Conservation (phyloP, 2,329 filamentous ascomycete genomes). For the Penicillium sp. region DNA sequence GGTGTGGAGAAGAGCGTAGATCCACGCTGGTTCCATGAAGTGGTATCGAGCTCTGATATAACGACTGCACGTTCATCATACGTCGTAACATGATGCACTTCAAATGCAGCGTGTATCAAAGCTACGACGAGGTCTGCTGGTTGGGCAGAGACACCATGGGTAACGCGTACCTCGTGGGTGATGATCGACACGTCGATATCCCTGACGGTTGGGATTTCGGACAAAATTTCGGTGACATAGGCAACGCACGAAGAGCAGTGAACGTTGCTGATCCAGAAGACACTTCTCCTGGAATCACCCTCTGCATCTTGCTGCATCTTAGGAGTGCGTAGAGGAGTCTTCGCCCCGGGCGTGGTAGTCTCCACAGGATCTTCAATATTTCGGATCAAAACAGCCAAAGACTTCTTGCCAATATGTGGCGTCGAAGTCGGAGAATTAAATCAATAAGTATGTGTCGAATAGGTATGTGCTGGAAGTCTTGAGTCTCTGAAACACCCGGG, state of each 20-base stretch:
- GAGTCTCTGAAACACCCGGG: neutral
- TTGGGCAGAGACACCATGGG: conserved; percentile 33
- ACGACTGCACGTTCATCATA: conserved; percentile 32
- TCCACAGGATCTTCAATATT: neutral
- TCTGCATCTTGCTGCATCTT: conserved; percentile 11
- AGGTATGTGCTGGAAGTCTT: neutral
- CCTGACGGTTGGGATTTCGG: conserved; percentile 33
- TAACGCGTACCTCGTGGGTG: conserved; percentile 44
- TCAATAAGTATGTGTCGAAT: neutral
- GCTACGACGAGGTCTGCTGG: conserved; percentile 36
- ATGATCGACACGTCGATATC: conserved; percentile 45
- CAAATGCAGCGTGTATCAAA: conserved; percentile 47
- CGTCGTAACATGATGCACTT: conserved; percentile 46
- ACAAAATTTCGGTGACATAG: conserved; percentile 46
- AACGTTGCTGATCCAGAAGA: conserved; percentile 48
- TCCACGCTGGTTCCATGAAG: conserved; percentile 29
- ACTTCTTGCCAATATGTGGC: neutral
- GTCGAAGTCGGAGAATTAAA: neutral
- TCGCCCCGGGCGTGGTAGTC: conserved; percentile 19
- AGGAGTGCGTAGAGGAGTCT: conserved; percentile 4
- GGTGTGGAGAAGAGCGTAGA: conserved; percentile 24
- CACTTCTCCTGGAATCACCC: conserved; percentile 19
- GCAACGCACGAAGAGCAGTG: conserved; percentile 50
- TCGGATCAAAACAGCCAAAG: neutral
- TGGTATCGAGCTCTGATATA: conserved; percentile 38